Conservation (phyloP, 306 rosid genomes). For the Ochetophila trinervis region DNA sequence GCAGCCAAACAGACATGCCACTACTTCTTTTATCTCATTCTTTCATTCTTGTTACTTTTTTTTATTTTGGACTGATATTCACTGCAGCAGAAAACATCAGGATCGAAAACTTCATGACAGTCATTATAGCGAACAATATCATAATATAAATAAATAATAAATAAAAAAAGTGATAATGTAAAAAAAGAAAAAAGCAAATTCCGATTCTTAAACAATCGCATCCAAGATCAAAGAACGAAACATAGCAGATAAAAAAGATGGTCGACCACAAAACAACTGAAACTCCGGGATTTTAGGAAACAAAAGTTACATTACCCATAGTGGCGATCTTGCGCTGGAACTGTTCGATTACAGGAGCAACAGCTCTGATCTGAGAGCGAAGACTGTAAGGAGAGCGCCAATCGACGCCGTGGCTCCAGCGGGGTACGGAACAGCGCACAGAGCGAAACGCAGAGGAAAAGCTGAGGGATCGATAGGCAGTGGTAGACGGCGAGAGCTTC, state of each 20-base stretch:
- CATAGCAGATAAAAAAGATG: not conserved
- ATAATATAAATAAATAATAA: no score
- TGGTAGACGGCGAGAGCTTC: conserved; percentile 16
- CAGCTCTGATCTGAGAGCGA: conserved; percentile 83
- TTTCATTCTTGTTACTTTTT: no score
- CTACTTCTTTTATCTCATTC: not conserved
- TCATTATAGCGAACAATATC: not conserved
- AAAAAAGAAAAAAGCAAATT: not conserved
- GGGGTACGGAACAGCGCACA: conserved; percentile 33
- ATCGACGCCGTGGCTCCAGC: conserved; percentile 74
- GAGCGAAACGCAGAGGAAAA: conserved; percentile 38
- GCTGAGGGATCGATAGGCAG: conserved; percentile 34
- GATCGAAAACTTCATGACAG: no score
- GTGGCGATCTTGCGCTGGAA: conserved; percentile 76
- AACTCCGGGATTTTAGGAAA: conserved; percentile 28
- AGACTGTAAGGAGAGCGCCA: conserved; percentile 64
- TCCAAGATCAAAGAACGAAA: not conserved
- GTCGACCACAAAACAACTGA: not conserved
- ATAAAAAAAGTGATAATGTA: no score
- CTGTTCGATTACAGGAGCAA: conserved; percentile 66
- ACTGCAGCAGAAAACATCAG: not conserved
- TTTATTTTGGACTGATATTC: no score
- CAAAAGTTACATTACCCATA: conserved; percentile 41
- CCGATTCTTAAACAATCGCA: conserved; percentile 6
- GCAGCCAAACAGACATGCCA: conserved; percentile 7